A percentile compares a stretch with the other conserved stretches of the same genome.
These are phyloP conservation scores for Ogataea nitratoaversa DNA, from an alignment of 805 yeast genomes.

Conservation along the genomic window DNA sequence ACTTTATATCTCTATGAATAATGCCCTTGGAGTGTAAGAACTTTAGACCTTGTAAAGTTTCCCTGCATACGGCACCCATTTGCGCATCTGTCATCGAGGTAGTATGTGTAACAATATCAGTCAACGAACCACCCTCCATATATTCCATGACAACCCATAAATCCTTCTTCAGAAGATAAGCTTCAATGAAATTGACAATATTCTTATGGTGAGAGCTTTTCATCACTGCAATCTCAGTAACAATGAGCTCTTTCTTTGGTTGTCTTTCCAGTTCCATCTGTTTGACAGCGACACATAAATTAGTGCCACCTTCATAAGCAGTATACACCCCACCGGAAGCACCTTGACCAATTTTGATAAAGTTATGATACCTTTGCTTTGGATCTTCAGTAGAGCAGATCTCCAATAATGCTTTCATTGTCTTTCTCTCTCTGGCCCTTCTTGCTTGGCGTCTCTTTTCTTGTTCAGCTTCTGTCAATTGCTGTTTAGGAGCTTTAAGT, in stretches of 20 bases:
- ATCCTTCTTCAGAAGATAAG: constrained; percentile 71
- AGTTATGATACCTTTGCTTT: constrained; percentile 55
- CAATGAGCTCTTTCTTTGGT: constrained; percentile 91
- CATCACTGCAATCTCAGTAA: constrained; percentile 95
- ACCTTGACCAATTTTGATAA: constrained; percentile 93
- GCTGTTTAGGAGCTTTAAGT: constrained; percentile 22
- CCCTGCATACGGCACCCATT: constrained; percentile 92
- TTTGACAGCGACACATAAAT: constrained; percentile 80
- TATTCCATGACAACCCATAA: constrained; percentile 99
- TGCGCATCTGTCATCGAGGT: constrained; percentile 81
- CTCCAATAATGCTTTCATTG: constrained; percentile 61
- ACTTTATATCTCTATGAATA: constrained; percentile 92
- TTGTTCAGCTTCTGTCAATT: constrained; percentile 50
- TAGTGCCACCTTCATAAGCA: constrained; percentile 60
- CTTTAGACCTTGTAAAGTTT: constrained; percentile 79
- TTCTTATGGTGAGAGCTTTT: constrained; percentile 84
- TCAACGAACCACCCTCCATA: constrained; percentile 97
- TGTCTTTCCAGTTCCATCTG: constrained; percentile 94
- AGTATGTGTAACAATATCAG: constrained; percentile 90
- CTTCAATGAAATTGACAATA: constrained; percentile 90
- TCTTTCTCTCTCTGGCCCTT: constrained; percentile 65
- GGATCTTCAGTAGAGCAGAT: constrained; percentile 91
- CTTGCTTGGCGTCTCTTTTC: constrained; percentile 78
- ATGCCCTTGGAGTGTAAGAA: constrained; percentile 90
- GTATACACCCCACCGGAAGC: constrained; percentile 97